These are phyloP conservation scores for Rhipidocladum racemiflorum DNA, from an alignment of 176 grass and related monocot species.

Conservation along the genomic window DNA sequence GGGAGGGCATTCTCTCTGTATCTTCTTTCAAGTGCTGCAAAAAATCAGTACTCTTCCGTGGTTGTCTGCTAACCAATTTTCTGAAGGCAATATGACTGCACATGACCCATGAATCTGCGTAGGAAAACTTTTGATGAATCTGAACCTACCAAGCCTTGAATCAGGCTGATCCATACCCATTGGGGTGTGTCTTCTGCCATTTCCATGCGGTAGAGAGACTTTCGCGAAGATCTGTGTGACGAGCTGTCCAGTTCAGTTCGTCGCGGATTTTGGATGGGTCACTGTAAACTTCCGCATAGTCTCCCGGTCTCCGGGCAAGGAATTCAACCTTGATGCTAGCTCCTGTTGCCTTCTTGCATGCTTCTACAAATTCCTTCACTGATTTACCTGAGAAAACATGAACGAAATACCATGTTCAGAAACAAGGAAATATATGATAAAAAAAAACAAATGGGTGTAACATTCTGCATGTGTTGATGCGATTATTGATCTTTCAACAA, in stretches of 20 bases:
- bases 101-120: slow-evolving; percentile 25
- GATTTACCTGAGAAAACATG: slow-evolving; percentile 72
- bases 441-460: neutral
- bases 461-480: neutral
- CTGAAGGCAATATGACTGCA: slow-evolving; percentile 32
- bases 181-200: slow-evolving; percentile 82
- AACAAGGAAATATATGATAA: neutral
- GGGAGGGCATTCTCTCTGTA: neutral
- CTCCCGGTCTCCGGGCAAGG: slow-evolving; percentile 73
- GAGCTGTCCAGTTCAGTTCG: slow-evolving; percentile 85
- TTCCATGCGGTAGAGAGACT: slow-evolving; percentile 84
- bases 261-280: slow-evolving; percentile 74
- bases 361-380: slow-evolving; percentile 91
- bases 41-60: slow-evolving; percentile 6
- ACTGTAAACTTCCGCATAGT: slow-evolving; percentile 95
- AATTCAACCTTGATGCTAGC: slow-evolving; percentile 65
- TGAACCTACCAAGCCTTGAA: neutral
- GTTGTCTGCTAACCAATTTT: slow-evolving; percentile 20
- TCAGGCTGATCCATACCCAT: slow-evolving; percentile 61
- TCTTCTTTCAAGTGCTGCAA: slow-evolving; percentile 30
- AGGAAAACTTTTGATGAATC: neutral
- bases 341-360: slow-evolving; percentile 84
- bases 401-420: slow-evolving; percentile 32
- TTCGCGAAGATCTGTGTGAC: slow-evolving; percentile 69
- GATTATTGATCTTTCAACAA: slow-evolving; percentile 29